Conservation (phyloP, 352 stramenopile genomes). For the Globisporangium irregulare region DNA sequence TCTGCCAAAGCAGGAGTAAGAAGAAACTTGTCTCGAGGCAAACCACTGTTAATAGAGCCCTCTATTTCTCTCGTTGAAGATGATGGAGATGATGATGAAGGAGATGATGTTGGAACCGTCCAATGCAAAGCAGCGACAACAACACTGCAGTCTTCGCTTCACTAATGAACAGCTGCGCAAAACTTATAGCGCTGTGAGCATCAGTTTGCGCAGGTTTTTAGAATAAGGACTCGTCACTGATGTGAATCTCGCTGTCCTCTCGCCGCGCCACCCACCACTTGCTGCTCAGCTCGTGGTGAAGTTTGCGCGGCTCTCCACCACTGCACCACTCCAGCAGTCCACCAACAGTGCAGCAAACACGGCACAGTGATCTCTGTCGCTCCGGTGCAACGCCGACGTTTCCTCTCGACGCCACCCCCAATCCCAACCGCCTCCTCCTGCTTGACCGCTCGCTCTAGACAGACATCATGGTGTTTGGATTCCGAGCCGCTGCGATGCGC, state of each 20-base stretch:
- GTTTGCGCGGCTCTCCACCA: constrained; percentile 14
- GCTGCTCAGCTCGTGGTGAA: background rate
- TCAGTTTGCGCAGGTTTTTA: background rate
- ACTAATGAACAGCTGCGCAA: background rate
- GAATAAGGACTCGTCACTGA: background rate
- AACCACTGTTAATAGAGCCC: background rate
- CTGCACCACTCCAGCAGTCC: constrained; percentile 1
- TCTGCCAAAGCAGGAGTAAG: constrained; percentile 48
- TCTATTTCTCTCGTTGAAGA: background rate
- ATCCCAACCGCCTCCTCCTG: background rate
- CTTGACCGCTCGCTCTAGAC: background rate
- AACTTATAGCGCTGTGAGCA: background rate
- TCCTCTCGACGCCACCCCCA: background rate
- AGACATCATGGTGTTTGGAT: constrained; percentile 58
- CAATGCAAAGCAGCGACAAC: background rate
- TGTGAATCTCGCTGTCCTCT: background rate
- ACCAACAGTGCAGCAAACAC: constrained; percentile 3
- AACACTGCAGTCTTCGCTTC: background rate
- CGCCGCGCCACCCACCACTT: background rate
- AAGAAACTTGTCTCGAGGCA: background rate
- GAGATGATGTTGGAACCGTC: background rate
- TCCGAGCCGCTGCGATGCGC: constrained; percentile 42
- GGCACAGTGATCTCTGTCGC: background rate
- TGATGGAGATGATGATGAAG: background rate
- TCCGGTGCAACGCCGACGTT: constrained; percentile 12